phyloP scores from a whole-genome alignment of 83 land plant species.

The Picea abies region DNA sequence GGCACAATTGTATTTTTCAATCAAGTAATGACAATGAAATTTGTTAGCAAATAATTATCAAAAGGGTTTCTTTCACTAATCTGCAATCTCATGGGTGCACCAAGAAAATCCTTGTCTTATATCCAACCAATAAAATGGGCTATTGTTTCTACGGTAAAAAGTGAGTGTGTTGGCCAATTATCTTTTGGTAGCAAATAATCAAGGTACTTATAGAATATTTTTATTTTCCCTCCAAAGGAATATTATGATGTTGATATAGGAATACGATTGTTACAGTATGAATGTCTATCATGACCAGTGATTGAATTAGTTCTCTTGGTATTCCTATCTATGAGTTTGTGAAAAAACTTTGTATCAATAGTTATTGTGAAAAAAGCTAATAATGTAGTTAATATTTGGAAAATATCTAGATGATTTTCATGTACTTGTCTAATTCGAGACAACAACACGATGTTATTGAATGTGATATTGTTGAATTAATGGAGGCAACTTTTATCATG shows the following conservation, averaged over 20 bases:
- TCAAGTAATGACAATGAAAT: constrained; percentile 60
- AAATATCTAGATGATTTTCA: too few species aligned
- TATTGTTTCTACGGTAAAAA: constrained; percentile 15
- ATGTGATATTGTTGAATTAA: too few species aligned
- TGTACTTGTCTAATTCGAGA: too few species aligned
- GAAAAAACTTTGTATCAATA: constrained; percentile 16
- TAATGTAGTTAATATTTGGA: too few species aligned
- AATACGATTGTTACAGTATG: constrained; percentile 82
- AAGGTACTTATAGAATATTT: constrained; percentile 38
- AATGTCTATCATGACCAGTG: constrained; percentile 92
- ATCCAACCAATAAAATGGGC: constrained; percentile 37
- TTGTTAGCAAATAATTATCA: constrained; percentile 78
- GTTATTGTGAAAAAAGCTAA: not conserved
- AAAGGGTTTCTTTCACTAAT: constrained; percentile 72
- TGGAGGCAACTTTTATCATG: too few species aligned
- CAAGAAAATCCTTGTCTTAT: constrained; percentile 67
- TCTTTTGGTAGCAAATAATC: constrained; percentile 22
- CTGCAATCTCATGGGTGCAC: constrained; percentile 59
- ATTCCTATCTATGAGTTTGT: constrained; percentile 60
- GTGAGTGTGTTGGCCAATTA: not conserved
- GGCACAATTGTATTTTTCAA: constrained; percentile 1
- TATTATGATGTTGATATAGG: constrained; percentile 86
- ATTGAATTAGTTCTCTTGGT: constrained; percentile 79
- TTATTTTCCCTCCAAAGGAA: constrained; percentile 30
- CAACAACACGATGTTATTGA: too few species aligned